A percentile compares a stretch with the other conserved stretches of the same genome.
phyloP scores from a whole-genome alignment of 768 basidiomycete genomes.

The Mycena pura region DNA sequence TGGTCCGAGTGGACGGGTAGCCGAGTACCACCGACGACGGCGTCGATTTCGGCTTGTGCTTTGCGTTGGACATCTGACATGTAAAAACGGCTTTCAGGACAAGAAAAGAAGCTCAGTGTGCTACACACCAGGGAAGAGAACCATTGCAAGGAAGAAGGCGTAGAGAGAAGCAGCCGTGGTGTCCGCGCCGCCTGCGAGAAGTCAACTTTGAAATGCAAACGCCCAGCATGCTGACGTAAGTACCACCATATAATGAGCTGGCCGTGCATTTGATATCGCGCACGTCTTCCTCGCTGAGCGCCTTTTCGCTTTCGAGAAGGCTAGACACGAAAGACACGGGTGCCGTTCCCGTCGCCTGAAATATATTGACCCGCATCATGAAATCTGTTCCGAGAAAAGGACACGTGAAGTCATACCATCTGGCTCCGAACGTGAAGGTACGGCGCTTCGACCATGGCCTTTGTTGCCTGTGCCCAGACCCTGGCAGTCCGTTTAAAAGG shows the following conservation, averaged over 20 bases:
- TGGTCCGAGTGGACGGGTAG: background rate
- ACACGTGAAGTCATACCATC: constrained; percentile 53
- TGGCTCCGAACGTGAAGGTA: constrained; percentile 51
- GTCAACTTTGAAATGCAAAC: no score
- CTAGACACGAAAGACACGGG: constrained; percentile 52
- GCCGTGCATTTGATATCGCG: constrained; percentile 50
- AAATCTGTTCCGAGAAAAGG: no score
- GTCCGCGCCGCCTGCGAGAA: no score
- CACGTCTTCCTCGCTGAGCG: constrained; percentile 40
- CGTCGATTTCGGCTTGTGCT: background rate
- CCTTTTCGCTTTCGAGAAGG: constrained; percentile 44
- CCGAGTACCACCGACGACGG: background rate
- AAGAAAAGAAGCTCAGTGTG: no score
- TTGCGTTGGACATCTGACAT: background rate
- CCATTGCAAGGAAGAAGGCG: background rate
- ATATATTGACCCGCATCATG: background rate
- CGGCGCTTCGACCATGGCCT: constrained; percentile 50
- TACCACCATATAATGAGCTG: constrained; percentile 54
- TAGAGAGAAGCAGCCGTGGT: background rate
- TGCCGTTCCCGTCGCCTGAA: constrained; percentile 49
- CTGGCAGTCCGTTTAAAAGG: constrained; percentile 56
- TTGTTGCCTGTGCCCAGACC: constrained; percentile 45
- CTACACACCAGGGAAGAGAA: background rate
- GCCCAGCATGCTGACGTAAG: no score
- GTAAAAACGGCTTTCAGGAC: no score